Base-by-base conservation (phyloP, 306 rosid genomes). In the Rosa lucieae region DNA sequence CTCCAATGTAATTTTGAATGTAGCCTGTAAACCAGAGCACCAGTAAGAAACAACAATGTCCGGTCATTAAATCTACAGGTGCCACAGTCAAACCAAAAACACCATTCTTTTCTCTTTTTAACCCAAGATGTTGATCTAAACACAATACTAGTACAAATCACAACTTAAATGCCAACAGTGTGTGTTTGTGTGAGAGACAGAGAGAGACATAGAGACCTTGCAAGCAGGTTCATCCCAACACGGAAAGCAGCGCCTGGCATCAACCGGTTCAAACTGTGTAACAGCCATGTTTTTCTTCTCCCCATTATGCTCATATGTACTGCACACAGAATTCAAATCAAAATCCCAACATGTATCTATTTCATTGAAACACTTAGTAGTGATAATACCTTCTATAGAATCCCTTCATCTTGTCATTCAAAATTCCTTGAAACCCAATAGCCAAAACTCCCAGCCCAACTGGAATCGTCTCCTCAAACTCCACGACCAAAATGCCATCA, bases 191-290 rank as follows among this genome's bases (percentile, higher is more conserved):
- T 11, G 10, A 18, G 10, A 2, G 32, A 29, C 32, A 29, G 32
- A 26, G 17, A 26, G 67, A 23, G 56, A 94, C 97, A 26, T 7
- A 26, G 67, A 23, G 56, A 94, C 97, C 99, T 95, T 95, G 91
- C 88, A 91, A 69, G 97, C 97, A 67, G 99, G 99, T 81, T 95
- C 99, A 84, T 95, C 99, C 97, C 99, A 95, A 86, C 99, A 95
- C 20, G 99, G 99, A 85, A 95, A 95, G 86, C 99, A 95, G 70
- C 91, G 84, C 82, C 98, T 86, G 37, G 99, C 99, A 92, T 91
- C 97, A 84, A 89, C 97, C 14, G 98, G 97, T 81, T 92, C 99
- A 90, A 95, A 95, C 86, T 92, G 99, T 15, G 98, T 92, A 81
- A 95, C 98, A 44, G 98, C 99, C 99, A 92, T 91, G 68, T 93